Conservation (phyloP, 495 filamentous ascomycete genomes). For the Viridothelium virens region DNA sequence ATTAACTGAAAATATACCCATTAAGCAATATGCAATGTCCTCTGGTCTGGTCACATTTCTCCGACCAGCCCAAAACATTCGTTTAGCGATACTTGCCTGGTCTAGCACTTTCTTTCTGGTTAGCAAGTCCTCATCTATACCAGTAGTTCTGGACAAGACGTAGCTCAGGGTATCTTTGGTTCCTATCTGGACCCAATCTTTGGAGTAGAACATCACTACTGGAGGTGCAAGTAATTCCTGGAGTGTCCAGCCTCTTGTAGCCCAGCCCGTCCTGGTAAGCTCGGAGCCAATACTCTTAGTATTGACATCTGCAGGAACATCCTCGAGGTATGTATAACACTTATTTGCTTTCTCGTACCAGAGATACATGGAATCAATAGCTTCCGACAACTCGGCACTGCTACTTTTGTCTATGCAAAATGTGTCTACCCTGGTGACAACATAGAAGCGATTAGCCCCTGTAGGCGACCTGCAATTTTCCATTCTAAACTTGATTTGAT, state of each 20-base stretch:
- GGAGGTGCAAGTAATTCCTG: conserved; percentile 19
- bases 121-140: conserved; percentile 4
- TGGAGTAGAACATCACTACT: conserved; percentile 13
- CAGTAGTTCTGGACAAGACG: conserved; percentile 6
- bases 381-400: conserved; percentile 18
- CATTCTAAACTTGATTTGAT: too few species aligned
- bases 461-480: too few species aligned
- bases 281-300: not conserved
- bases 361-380: conserved; percentile 20
- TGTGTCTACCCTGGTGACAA: not conserved
- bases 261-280: conserved; percentile 13
- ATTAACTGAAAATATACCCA: conserved; percentile 34
- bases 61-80: conserved; percentile 23
- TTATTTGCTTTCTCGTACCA: conserved; percentile 20
- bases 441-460: too few species aligned
- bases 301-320: conserved; percentile 15
- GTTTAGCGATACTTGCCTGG: conserved; percentile 15
- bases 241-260: conserved; percentile 18
- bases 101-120: conserved; percentile 8
- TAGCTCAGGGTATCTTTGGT: not conserved
- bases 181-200: conserved; percentile 12
- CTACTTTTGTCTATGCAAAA: conserved; percentile 21
- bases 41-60: conserved; percentile 22
- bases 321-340: conserved; percentile 20
- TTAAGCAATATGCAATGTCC: conserved; percentile 34